These are phyloP conservation scores for Aspergillus pseudoviridinutans DNA, from an alignment of 2,329 filamentous ascomycete species.

Conservation along the genomic window DNA sequence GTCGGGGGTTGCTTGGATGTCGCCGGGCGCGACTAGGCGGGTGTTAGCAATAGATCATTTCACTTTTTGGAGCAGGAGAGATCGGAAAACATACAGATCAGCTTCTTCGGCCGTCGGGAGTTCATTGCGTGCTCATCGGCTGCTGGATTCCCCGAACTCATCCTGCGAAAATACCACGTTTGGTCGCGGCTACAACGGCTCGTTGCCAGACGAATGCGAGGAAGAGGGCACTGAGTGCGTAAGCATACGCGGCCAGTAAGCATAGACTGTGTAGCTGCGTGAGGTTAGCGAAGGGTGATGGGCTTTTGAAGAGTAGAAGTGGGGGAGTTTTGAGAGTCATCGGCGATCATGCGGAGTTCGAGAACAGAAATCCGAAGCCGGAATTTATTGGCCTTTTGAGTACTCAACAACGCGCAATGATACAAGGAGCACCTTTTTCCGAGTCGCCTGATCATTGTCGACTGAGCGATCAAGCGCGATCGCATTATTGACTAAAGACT, in stretches of 20 bases:
- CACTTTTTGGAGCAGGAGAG: background rate
- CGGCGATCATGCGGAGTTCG: background rate
- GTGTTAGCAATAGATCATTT: conserved; percentile 7
- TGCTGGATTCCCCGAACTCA: background rate
- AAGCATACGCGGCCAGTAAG: background rate
- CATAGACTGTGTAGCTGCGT: conserved; percentile 1
- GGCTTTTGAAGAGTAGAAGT: background rate
- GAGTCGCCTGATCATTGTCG: background rate
- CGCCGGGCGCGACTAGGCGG: conserved; percentile 40
- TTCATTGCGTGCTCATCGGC: conserved; percentile 9
- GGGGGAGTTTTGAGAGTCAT: background rate
- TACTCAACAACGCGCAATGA: background rate
- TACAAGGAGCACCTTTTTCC: background rate
- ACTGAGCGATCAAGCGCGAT: background rate
- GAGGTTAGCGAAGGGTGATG: background rate
- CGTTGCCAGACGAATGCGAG: background rate
- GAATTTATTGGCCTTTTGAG: background rate
- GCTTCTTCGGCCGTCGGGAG: conserved; percentile 34
- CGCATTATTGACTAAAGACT: background rate
- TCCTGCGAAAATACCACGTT: background rate
- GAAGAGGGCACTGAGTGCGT: background rate
- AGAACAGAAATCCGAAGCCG: background rate
- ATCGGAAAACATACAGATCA: conserved; percentile 33
- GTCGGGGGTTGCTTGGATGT: conserved; percentile 28
- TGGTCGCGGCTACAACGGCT: background rate